Evolutionary conservation across 352 stramenopile species (phyloP), one percentile per base, ranked within the genome.

Genomic region (Lagenidium sp.): DNA sequence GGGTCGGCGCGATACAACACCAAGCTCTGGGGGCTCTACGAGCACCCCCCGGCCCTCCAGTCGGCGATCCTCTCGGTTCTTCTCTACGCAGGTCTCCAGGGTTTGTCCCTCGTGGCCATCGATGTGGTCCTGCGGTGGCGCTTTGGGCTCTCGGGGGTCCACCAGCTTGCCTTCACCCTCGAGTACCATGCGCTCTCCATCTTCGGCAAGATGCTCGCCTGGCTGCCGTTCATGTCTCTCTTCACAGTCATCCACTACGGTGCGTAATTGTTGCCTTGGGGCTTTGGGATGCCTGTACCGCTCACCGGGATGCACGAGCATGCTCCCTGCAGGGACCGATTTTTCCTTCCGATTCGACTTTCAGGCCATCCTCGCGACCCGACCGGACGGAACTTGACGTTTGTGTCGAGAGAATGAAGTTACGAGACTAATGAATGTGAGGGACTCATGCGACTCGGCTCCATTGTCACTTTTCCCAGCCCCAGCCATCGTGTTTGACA

Each of bases 211-310:
- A 34, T 55, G 16, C 19, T 60, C 40, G 23, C 32, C 21, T 60
- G 52, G 52, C 35, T 60, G 16, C 24, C 46, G 1, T 16, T 50
- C 4, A 44, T 60, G 26, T 22, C 55, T 6, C 24, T 41, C 4
- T 60, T 60, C 16, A 18, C 45, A 1, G n/a, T 50, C 19, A 16
- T 48, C 8, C 53, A 56, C n/a, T 61, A 55, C 24, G 46, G 53
- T 50, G 35, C 46, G 46, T 26, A 24, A 34, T 13, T 44, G 34
- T 24, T 4, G 24, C 1, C 36, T 50, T 41, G 13, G n/a, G 34
- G 18, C 23, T 45, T n/a, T 45, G 23, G 13, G 20, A 20, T 15
- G 22, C 20, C 35, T 11, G 13, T 44, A 19, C 16, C 11, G n/a
- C n/a, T n/a, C n/a, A n/a, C n/a, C n/a, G n/a, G n/a, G n/a, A n/a